These are phyloP conservation scores for Phytopythium boreale DNA, from an alignment of 352 stramenopile genomes.

Conservation along the genomic window DNA sequence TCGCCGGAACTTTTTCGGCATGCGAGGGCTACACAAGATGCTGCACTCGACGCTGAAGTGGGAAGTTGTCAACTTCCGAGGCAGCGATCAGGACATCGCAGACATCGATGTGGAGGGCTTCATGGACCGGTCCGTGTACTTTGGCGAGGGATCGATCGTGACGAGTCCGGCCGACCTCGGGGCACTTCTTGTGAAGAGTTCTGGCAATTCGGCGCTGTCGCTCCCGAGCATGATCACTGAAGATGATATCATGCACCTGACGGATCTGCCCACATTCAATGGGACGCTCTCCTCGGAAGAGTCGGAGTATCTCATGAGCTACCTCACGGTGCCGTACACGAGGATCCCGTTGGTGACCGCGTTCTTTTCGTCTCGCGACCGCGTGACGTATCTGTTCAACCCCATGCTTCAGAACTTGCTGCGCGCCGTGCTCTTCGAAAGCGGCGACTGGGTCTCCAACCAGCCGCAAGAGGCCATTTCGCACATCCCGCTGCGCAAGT, in stretches of 20 bases:
- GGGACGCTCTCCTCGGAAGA: slow-evolving; percentile 95
- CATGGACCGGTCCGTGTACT: slow-evolving; percentile 85
- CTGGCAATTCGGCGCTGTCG: slow-evolving; percentile 33
- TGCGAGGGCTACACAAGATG: slow-evolving; percentile 62
- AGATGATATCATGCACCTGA: slow-evolving; percentile 98
- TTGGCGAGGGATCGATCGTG: slow-evolving; percentile 83
- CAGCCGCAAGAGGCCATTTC: slow-evolving; percentile 60
- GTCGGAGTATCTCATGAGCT: slow-evolving; percentile 97
- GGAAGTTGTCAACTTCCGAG: slow-evolving; percentile 87
- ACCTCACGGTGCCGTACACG: slow-evolving; percentile 98
- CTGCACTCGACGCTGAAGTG: slow-evolving; percentile 71
- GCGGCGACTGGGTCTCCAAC: slow-evolving; percentile 78
- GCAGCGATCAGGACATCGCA: slow-evolving; percentile 85
- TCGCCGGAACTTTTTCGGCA: slow-evolving; percentile 75
- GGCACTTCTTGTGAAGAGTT: slow-evolving; percentile 50
- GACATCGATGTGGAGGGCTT: slow-evolving; percentile 88
- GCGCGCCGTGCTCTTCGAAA: slow-evolving; percentile 88
- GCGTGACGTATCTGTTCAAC: slow-evolving; percentile 89
- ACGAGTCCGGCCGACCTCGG: slow-evolving; percentile 72
- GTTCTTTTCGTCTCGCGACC: slow-evolving; percentile 94
- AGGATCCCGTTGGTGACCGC: slow-evolving; percentile 96
- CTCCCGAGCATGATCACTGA: slow-evolving; percentile 78
- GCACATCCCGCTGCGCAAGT: slow-evolving; percentile 79
- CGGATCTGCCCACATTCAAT: slow-evolving; percentile 95
- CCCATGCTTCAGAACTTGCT: slow-evolving; percentile 80